These are phyloP conservation scores for Claviceps spartinae DNA, from an alignment of 2,329 filamentous ascomycete genomes.

Conservation along the genomic window DNA sequence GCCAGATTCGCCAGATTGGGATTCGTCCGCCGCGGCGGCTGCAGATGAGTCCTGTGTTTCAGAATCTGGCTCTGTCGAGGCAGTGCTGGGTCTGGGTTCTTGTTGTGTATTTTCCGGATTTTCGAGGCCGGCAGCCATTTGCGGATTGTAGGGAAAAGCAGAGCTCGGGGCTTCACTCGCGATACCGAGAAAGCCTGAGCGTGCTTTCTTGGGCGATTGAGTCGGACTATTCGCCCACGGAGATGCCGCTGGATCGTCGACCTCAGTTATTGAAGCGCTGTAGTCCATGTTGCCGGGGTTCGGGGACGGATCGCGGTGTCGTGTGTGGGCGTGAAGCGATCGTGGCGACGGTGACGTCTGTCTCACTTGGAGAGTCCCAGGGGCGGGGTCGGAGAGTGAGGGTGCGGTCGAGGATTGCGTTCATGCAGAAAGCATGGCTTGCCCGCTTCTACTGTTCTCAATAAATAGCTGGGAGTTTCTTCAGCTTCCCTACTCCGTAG, in stretches of 20 bases:
- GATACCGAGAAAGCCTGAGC: slow-evolving; percentile 28
- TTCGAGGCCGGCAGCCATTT: slow-evolving; percentile 24
- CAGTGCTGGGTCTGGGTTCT: slow-evolving; percentile 32
- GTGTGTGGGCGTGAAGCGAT: background rate
- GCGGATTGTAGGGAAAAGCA: slow-evolving; percentile 31
- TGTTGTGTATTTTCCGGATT: slow-evolving; percentile 24
- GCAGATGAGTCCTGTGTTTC: slow-evolving; percentile 13
- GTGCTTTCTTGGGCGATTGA: slow-evolving; percentile 34
- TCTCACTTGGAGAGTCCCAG: background rate
- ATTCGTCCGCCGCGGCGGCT: slow-evolving; percentile 8
- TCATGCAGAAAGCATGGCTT: slow-evolving; percentile 2
- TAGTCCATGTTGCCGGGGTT: slow-evolving; percentile 38
- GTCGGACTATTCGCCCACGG: slow-evolving; percentile 43
- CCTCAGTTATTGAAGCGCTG: slow-evolving; percentile 40
- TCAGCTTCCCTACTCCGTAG: background rate
- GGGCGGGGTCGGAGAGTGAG: background rate
- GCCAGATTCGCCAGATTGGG: slow-evolving; percentile 3
- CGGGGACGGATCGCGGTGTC: background rate
- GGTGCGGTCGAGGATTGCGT: background rate
- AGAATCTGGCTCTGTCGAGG: slow-evolving; percentile 31
- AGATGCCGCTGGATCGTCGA: slow-evolving; percentile 37
- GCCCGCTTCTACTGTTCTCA: background rate
- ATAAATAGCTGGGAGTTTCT: background rate
- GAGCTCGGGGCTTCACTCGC: slow-evolving; percentile 26
- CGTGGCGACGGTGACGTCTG: background rate